phyloP scores from a whole-genome alignment of 495 filamentous ascomycete species.

The Neurospora sp. region DNA sequence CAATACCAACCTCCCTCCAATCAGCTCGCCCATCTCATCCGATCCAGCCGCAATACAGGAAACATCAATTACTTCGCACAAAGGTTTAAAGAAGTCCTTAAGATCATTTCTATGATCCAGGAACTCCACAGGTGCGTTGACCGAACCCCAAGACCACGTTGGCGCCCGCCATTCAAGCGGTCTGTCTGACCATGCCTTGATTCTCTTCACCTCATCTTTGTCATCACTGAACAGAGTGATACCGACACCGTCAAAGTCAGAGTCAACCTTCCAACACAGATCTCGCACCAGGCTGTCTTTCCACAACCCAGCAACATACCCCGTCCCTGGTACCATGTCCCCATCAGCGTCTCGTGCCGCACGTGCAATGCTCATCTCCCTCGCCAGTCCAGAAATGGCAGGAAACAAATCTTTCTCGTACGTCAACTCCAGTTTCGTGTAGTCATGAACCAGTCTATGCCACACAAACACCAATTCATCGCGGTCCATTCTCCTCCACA shows the following conservation, averaged over 20 bases:
- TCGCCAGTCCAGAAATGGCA: constrained; percentile 9
- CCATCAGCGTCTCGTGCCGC: neutral
- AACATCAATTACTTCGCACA: constrained; percentile 7
- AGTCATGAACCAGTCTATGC: constrained; percentile 11
- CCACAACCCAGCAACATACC: constrained; percentile 13
- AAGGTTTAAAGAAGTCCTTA: neutral
- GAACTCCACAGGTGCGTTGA: constrained; percentile 4
- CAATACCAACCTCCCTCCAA: neutral
- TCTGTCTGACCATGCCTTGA: neutral
- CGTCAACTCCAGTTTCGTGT: constrained; percentile 3
- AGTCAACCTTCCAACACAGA: constrained; percentile 1
- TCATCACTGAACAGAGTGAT: neutral
- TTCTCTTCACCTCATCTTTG: neutral
- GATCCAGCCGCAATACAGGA: neutral
- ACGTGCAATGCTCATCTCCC: neutral
- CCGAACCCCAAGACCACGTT: constrained; percentile 16
- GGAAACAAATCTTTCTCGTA: constrained; percentile 12
- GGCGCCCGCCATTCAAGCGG: constrained; percentile 11
- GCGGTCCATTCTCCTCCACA: neutral
- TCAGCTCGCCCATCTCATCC: constrained; percentile 9
- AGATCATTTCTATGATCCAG: neutral
- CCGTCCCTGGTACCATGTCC: neutral
- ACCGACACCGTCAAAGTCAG: too few relatives aligned
- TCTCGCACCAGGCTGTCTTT: constrained; percentile 1
- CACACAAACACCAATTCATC: neutral